Percentiles rank a stretch among this genome's conserved stretches.
Conservation (phyloP, 192 early-diverging fungal species). For the Umbelopsis sp. region DNA sequence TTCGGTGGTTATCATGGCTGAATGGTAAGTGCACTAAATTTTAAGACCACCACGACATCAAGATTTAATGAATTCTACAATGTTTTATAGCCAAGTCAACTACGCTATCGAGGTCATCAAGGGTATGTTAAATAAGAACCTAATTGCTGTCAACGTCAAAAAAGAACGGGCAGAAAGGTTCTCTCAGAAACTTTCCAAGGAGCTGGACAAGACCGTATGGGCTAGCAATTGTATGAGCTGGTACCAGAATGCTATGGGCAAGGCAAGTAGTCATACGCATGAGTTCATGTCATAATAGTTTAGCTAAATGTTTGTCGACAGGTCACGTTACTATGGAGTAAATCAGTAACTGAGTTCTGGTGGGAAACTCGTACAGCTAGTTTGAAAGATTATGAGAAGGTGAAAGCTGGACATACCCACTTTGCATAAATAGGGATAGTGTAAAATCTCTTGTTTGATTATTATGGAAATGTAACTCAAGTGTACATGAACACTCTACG, state of each 20-base stretch:
- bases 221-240: conserved; percentile 50
- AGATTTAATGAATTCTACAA: conserved; percentile 19
- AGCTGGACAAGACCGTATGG: conserved; percentile 53
- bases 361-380: background rate
- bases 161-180: conserved; percentile 36
- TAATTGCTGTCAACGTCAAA: conserved; percentile 41
- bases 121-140: conserved; percentile 45
- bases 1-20: conserved; percentile 35
- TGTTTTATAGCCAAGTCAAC: conserved; percentile 52
- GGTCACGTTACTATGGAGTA: conserved; percentile 6
- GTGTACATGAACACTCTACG: too few species aligned
- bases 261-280: background rate
- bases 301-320: background rate
- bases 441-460: too few species aligned
- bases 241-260: conserved; percentile 50
- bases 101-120: conserved; percentile 45
- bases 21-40: conserved; percentile 24
- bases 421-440: background rate
- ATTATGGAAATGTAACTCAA: too few species aligned
- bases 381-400: conserved; percentile 15
- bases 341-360: conserved; percentile 7
- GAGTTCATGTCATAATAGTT: too few species aligned
- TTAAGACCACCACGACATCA: background rate
- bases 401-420: background rate
- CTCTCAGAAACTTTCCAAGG: conserved; percentile 29